phyloP scores from a whole-genome alignment of 768 basidiomycete genomes.

The Arthromyces matolae region DNA sequence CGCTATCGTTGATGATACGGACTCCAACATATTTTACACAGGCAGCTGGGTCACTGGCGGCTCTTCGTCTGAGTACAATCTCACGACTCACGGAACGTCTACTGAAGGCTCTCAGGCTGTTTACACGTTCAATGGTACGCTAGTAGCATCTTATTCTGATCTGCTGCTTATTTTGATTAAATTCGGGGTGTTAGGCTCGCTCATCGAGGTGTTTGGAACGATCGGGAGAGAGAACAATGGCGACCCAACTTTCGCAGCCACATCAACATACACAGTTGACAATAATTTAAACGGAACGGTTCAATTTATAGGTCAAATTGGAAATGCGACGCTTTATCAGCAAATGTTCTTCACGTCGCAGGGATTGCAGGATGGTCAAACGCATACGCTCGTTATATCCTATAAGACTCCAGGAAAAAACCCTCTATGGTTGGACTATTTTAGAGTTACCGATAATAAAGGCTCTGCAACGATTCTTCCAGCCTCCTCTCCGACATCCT shows the following conservation, averaged over 20 bases:
- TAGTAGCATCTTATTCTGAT: too few species aligned
- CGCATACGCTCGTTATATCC: constrained; percentile 3
- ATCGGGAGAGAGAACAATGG: constrained; percentile 9
- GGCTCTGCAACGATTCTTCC: too few species aligned
- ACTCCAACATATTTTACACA: neutral
- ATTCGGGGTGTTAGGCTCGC: constrained; percentile 1
- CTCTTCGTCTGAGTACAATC: neutral
- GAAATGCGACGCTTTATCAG: neutral
- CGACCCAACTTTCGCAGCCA: constrained; percentile 3
- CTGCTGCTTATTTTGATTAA: too few species aligned
- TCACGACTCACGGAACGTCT: constrained; percentile 7
- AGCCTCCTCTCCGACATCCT: too few species aligned
- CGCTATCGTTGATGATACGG: constrained; percentile 5
- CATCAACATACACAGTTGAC: constrained; percentile 7
- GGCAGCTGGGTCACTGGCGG: constrained; percentile 1
- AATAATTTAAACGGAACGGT: neutral
- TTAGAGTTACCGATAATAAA: neutral
- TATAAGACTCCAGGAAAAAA: constrained; percentile 2
- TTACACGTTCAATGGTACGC: constrained; percentile 5
- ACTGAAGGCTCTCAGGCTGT: constrained; percentile 6
- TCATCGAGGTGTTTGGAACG: constrained; percentile 13
- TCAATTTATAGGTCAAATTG: neutral
- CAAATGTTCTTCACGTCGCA: constrained; percentile 2
- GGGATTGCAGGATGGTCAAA: neutral
- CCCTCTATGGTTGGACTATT: constrained; percentile 8